Evolutionary conservation across 176 grass and related monocot species (phyloP), one percentile per base, ranked within the genome.

Genomic region (Zizania latifolia): DNA sequence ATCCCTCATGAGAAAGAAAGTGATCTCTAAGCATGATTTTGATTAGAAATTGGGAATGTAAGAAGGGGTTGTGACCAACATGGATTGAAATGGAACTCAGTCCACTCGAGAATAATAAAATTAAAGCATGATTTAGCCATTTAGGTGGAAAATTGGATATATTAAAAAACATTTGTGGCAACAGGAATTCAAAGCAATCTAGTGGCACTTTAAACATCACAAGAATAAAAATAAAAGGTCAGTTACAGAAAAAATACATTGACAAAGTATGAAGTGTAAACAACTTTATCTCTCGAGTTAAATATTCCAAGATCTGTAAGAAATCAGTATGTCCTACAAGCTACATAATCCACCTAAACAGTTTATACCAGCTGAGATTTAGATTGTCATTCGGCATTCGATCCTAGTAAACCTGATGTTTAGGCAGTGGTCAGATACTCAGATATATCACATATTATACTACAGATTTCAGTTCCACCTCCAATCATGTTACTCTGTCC

Each of bases 271-370:
- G 13, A 11, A 65, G 48, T 22, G 41, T 45, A 28, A 74, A 40
- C 10, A 68, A 31, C 5, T 75, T 56, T 21, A 34, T 40, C 39
- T 62, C 41, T 39, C 10, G 23, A 62, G 16, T 62, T 60, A 23
- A 58, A 61, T 4, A 44, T 50, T 41, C 40, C 29, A 35, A 9
- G 3, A 33, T 53, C 33, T 46, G 60, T 21, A 53, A 60, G 39
- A 75, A 75, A 81, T 60, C 33, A 54, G 34, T 53, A n/a, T 62
- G 15, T 6, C 33, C n/a, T 60, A 65, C 10, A 71, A 1, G 35
- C 70, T 65, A 55, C 16, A 85, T 23, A 81, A 77, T 70, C 70
- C 46, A 33, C 27, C 57, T 35, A 55, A 41, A 54, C 8, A 75
- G 41, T 3, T 60, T 30, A 35, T 58, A 30, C 9, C 16, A 16